Percentiles rank a stretch among this genome's conserved stretches.
Conservation (phyloP, 768 basidiomycete genomes). For the Russula griseocarnosa region DNA sequence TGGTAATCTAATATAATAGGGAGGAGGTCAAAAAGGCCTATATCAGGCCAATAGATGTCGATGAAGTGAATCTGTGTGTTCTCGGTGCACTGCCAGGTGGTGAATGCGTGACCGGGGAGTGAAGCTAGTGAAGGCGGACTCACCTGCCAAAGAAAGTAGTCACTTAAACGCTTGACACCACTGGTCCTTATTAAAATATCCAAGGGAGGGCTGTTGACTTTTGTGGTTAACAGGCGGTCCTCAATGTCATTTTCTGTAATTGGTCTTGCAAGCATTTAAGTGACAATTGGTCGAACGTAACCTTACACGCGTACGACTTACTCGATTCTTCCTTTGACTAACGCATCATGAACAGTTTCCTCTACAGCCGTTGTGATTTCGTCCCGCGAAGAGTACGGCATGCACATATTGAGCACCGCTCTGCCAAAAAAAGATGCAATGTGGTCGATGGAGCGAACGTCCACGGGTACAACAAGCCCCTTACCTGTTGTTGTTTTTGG, state of each 20-base stretch:
- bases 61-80: slow-evolving; percentile 86
- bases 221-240: slow-evolving; percentile 59
- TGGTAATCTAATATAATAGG: slow-evolving; percentile 89
- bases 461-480: not conserved
- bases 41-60: slow-evolving; percentile 87
- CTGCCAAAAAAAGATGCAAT: slow-evolving; percentile 39
- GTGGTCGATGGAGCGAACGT: slow-evolving; percentile 6
- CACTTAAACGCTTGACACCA: slow-evolving; percentile 82
- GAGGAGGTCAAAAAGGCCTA: slow-evolving; percentile 80
- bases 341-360: slow-evolving; percentile 42
- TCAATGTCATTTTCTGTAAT: slow-evolving; percentile 70
- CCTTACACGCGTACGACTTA: slow-evolving; percentile 21
- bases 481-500: slow-evolving; percentile 67
- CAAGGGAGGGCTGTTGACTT: slow-evolving; percentile 67
- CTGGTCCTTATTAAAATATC: slow-evolving; percentile 91
- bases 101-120: slow-evolving; percentile 5
- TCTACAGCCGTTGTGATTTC: slow-evolving; percentile 84
- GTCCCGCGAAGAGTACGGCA: slow-evolving; percentile 88
- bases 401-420: slow-evolving; percentile 85
- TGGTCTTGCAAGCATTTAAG: slow-evolving; percentile 32
- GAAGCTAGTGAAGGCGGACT: slow-evolving; percentile 32
- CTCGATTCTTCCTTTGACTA: slow-evolving; percentile 36
- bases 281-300: slow-evolving; percentile 8
- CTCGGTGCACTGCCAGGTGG: slow-evolving; percentile 60
- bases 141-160: slow-evolving; percentile 96